A percentile compares a stretch with the other conserved stretches of the same genome.
Evolutionary conservation across 345 rosid genomes (phyloP).

Genomic region (Eucalyptus decipiens): DNA sequence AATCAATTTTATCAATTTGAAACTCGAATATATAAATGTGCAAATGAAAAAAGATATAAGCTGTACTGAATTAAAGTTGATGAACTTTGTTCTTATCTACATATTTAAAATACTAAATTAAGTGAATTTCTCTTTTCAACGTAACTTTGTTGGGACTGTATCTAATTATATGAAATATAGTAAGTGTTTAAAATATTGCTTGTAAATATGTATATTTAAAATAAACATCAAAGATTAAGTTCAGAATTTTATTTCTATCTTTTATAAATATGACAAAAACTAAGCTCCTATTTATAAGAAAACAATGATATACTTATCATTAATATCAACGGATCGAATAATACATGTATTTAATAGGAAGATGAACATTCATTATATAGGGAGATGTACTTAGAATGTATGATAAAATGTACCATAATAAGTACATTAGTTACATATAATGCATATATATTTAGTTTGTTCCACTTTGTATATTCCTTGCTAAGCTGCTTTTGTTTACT

Average conservation of each 20-base stretch:
- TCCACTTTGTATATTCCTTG: not conserved
- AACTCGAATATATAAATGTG: not conserved
- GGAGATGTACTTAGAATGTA: no score
- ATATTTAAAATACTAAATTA: not conserved
- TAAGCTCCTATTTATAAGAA: no score
- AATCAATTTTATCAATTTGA: not conserved
- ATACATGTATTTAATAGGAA: no score
- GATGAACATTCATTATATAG: no score
- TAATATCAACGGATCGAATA: no score
- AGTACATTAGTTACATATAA: not conserved
- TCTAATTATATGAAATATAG: not conserved
- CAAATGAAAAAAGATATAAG: not conserved
- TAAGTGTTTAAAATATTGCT: no score
- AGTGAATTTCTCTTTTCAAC: not conserved
- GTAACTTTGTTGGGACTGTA: not conserved
- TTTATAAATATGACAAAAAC: no score
- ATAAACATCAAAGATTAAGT: no score
- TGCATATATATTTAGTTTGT: not conserved
- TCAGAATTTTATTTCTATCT: no score
- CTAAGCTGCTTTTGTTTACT: not conserved
- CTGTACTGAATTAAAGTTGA: not conserved
- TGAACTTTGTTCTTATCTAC: not conserved
- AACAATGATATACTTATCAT: no score
- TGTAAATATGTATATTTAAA: no score
- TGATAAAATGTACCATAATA: no score